Evolutionary conservation across 257 asterid genomes (phyloP), one percentile per base, ranked within the genome.

Genomic region (Plantago elongata): DNA sequence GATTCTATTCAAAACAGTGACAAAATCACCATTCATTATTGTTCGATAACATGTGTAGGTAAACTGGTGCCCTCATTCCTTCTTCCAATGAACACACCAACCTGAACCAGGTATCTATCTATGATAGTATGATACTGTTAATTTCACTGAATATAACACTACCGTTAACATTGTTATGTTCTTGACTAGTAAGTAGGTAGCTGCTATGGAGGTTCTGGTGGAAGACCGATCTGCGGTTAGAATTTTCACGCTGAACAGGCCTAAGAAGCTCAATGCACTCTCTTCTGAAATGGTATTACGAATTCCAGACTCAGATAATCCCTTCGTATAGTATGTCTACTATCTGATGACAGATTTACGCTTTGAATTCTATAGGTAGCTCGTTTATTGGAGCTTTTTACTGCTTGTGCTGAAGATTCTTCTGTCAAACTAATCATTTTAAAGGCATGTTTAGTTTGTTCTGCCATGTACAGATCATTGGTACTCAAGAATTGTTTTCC

Each of bases 181-280:
- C n/a, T n/a, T n/a, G n/a, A n/a, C n/a, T n/a, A n/a, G n/a, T n/a
- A n/a, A n/a, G n/a, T n/a, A n/a, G n/a, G n/a, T 22, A 22, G 27
- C 27, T 30, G 37, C 13, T 13, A 14, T 57, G 77, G 81, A 92
- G 99, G 83, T 89, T 65, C 72, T 84, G 73, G 84, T 72, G 72
- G 95, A 83, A 61, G 80, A 83, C 75, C 80, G 66, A 59, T 67
- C 83, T 3, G 64, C 79, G 46, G 77, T 58, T 50, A 80, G 88
- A 73, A 72, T 78, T 54, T 56, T 86, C 56, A 71, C 77, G 43
- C 54, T 92, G 45, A 92, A 92, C 79, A 75, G 97, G 76, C 85
- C 96, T 43, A 89, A 87, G 74, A 94, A 89, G 72, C 86, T 92
- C 54, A 92, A 89, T 81, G 97, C 97, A 14, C 86, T 78, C 27